Conservation (phyloP, 352 stramenopile species). For the Phytophthora pisi region DNA sequence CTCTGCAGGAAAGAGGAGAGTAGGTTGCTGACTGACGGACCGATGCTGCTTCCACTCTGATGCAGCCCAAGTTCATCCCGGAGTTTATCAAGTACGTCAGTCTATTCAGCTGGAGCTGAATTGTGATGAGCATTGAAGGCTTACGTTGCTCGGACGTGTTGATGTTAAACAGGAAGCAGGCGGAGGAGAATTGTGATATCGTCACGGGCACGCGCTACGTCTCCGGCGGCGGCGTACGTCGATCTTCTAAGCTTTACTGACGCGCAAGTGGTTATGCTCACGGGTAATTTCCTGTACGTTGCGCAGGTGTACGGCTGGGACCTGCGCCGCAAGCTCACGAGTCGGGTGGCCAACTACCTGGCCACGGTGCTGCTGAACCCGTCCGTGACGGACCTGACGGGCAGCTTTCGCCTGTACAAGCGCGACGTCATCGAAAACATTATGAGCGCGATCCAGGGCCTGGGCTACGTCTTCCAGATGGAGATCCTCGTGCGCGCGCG, state of each 20-base stretch:
- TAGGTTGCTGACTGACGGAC: not conserved
- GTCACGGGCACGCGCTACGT: conserved; percentile 97
- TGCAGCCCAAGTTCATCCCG: conserved; percentile 96
- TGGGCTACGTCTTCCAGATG: conserved; percentile 99
- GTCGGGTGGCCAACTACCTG: conserved; percentile 97
- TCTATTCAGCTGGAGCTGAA: not conserved
- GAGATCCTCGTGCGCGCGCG: conserved; percentile 97
- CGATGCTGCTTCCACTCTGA: not conserved
- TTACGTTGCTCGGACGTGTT: conserved; percentile 21
- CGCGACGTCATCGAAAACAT: conserved; percentile 94
- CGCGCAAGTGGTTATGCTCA: not conserved
- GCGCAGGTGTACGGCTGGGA: conserved; percentile 96
- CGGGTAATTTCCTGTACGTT: not conserved
- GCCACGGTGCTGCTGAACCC: conserved; percentile 96
- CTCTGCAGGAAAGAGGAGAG: not conserved
- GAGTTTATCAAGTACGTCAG: conserved; percentile 84
- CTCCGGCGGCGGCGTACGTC: conserved; percentile 90
- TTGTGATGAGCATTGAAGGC: not conserved
- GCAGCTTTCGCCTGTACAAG: conserved; percentile 98
- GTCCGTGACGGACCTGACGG: conserved; percentile 96
- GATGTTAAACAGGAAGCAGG: conserved; percentile 60
- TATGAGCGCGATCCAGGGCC: conserved; percentile 87
- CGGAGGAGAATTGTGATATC: conserved; percentile 90
- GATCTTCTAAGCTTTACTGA: not conserved
- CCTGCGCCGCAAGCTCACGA: conserved; percentile 96